Conservation (phyloP, 2,329 filamentous ascomycete genomes). For the Microascus cirrosus region DNA sequence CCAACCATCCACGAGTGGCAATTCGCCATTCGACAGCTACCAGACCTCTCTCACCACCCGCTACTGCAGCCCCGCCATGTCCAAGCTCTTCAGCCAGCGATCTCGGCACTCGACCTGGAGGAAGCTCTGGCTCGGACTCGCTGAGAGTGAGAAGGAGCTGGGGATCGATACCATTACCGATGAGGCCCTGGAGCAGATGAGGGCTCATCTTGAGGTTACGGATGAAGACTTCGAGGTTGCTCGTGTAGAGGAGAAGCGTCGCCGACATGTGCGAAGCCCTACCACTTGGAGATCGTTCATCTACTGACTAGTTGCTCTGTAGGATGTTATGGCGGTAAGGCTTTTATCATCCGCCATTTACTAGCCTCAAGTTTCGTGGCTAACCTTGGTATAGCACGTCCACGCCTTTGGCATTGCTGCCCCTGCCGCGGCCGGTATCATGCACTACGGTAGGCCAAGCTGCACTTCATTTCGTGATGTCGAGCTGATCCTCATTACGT, state of each 20-base stretch:
- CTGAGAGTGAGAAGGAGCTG: conserved; percentile 71
- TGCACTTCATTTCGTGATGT: not conserved
- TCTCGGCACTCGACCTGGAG: conserved; percentile 71
- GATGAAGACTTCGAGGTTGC: conserved; percentile 70
- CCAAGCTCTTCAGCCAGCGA: conserved; percentile 67
- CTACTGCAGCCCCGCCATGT: conserved; percentile 68
- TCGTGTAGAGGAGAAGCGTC: conserved; percentile 62
- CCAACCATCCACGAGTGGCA: no score
- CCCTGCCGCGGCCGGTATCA: conserved; percentile 70
- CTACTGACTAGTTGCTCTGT: not conserved
- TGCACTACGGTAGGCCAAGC: conserved; percentile 59
- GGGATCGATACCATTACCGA: conserved; percentile 60
- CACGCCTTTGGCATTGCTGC: conserved; percentile 64
- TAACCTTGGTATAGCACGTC: conserved; percentile 35
- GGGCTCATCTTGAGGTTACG: conserved; percentile 59
- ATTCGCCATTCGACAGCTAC: conserved; percentile 20
- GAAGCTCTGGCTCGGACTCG: conserved; percentile 75
- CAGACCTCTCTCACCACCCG: conserved; percentile 60
- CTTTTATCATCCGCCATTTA: not conserved
- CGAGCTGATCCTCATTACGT: no score
- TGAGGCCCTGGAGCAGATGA: conserved; percentile 69
- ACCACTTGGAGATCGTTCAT: not conserved
- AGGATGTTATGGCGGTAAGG: not conserved
- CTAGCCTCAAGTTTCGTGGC: not conserved
- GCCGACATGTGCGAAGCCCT: conserved; percentile 35